Conservation (phyloP, 208 protist genomes). For the Crithidia fasciculata region DNA sequence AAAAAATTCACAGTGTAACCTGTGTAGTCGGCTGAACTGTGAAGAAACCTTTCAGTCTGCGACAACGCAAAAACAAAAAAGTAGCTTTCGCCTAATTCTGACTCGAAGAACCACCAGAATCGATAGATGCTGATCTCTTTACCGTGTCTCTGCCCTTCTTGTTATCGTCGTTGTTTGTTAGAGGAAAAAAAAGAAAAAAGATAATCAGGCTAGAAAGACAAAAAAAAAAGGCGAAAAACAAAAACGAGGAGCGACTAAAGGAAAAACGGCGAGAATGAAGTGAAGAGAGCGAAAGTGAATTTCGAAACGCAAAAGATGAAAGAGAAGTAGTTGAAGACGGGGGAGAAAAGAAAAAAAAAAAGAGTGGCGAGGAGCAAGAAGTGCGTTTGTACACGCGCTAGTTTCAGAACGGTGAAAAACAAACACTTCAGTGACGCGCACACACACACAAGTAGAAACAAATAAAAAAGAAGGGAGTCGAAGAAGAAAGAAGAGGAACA, state of each 20-base stretch:
- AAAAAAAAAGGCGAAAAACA: neutral
- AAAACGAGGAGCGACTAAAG: neutral
- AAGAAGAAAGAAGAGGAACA: constrained; percentile 1
- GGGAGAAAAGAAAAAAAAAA: neutral
- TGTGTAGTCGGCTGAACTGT: too few species aligned
- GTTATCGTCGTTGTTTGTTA: neutral
- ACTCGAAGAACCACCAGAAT: too few species aligned
- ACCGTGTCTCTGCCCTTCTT: too few species aligned
- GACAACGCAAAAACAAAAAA: too few species aligned
- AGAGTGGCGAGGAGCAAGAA: neutral
- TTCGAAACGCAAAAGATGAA: neutral
- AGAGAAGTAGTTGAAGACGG: neutral
- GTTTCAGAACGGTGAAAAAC: too few species aligned
- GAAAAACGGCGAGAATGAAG: neutral
- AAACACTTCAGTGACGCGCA: too few species aligned
- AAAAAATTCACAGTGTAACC: too few species aligned
- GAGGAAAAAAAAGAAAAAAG: neutral
- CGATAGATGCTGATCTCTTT: too few species aligned
- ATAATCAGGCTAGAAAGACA: neutral
- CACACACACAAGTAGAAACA: neutral
- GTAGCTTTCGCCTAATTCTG: too few species aligned
- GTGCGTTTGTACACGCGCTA: too few species aligned
- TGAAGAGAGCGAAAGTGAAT: neutral
- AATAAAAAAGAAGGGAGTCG: neutral
- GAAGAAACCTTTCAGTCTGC: too few species aligned